Evolutionary conservation across 176 grass and related monocot genomes (phyloP), one percentile per base, ranked within the genome.

Genomic region (Oryza glaberrima): DNA sequence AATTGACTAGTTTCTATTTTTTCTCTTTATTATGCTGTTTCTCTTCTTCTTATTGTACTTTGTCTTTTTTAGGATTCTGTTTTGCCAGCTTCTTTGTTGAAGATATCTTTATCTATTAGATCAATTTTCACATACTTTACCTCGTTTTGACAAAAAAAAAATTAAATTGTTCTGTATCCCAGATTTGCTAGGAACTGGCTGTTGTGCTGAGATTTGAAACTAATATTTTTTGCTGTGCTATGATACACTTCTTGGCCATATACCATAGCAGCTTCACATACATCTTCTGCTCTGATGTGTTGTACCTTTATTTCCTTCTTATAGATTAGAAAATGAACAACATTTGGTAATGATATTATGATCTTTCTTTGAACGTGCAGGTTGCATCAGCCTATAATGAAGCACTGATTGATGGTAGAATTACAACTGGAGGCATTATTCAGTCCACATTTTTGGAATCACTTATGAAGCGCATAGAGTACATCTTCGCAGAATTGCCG

Each of bases 401-500:
- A 35, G 91, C 96, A 82, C 54, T 95, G 80, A 68, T 94, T 73
- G 91, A 68, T 81, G 89, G 91, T 32, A 91, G 88, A 84, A 70
- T 98, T 77, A 81, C 70, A 44, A 89, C 84, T 85, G 90, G 88
- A 86, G 90, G 89, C 35, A 95, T 98, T 47, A 83, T 92, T 69
- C 96, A 98, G 80, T 77, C 82, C 3, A 88, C 66, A 6, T 98
- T 98, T 73, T 87, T 95, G 77, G 93, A 98, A 83, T 98, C 96
- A 7, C 61, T 95, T 25, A 85, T 77, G 78, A 98, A 92, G 77
- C 83, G 90, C 12, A 63, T 95, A 77, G 93, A 92, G 67, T 86
- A 92, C 70, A 90, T 90, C 26, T 83, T 95, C 11, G 32, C 52
- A 28, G 76, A 65, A 78, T 87, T 83, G 13, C 78, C 85, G 4